Base-by-base conservation (phyloP, 2,329 filamentous ascomycete genomes). In the Penicillium digitatum region DNA sequence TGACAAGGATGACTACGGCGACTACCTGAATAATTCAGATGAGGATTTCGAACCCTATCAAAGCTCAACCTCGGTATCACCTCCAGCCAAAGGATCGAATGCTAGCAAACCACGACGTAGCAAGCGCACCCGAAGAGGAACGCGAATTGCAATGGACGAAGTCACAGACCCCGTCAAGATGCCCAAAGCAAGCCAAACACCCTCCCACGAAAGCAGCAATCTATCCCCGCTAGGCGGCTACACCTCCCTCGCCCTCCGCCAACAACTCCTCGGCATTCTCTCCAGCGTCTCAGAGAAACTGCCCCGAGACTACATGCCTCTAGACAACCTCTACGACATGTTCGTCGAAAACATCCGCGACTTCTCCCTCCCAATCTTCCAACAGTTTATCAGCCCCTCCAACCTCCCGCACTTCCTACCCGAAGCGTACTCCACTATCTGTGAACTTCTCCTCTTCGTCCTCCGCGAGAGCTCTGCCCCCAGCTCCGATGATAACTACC, bases 371-470 rank as follows among this genome's bases (percentile, higher is more conserved):
- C 72, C 76, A 1, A 66, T 71, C n/a, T 80, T 79, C 61, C 74
- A 77, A 56, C 64, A 75, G 32, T 69, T 79, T 37, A 65, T 80
- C 60, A 75, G 73, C 27, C 70, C 75, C 10, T 72, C 78, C 9
- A 70, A 76, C 24, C 72, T 82, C 5, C 69, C 72, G 0, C 64
- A 72, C 26, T 66, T 81, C 49, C 66, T 62, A 8, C 52, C 62
- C 14, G 64, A 69, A 26, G 71, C 75, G 2, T 78, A 80, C 45
- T 75, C 78, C 29, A 78, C 78, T 2, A 76, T 88, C 27, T 76
- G 74, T 56, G 82, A 84, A 60, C 73, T 76, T 48, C 68, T 86
- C 4, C 74, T 85, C 11, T 74, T 72, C 22, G 75, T 77, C 6
- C 73, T 84, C 50, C 73, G 81, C 53, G 75, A 78, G 51, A 74